Conservation (phyloP, 2,329 filamentous ascomycete genomes). For the Plenodomus biglobosus region DNA sequence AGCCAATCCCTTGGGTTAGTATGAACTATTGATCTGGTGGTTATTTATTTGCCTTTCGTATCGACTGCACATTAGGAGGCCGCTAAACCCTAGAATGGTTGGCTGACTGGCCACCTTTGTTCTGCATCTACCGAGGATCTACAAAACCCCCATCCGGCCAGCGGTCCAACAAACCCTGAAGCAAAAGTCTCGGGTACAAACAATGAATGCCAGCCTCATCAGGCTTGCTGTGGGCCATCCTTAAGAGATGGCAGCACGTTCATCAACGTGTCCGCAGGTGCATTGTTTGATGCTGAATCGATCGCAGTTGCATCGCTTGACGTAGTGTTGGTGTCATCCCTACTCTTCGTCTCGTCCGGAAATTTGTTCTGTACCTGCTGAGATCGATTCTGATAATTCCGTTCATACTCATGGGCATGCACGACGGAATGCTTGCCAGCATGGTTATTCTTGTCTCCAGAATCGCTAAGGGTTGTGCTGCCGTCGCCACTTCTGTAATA, state of each 20-base stretch:
- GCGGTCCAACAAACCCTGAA: not conserved
- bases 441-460: conserved; percentile 6
- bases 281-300: conserved; percentile 5
- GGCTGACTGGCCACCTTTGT: not conserved
- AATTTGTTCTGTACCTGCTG: not conserved
- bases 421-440: not conserved
- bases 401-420: not conserved
- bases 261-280: conserved; percentile 13
- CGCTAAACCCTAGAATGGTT: too few species aligned
- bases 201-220: not conserved
- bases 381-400: not conserved
- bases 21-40: not conserved
- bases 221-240: conserved; percentile 7
- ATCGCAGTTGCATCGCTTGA: not conserved
- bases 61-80: not conserved
- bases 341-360: not conserved
- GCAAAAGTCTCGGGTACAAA: not conserved
- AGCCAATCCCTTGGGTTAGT: not conserved
- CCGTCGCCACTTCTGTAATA: conserved; percentile 4
- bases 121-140: not conserved
- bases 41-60: not conserved
- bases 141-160: not conserved
- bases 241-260: conserved; percentile 12
- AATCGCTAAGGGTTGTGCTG: conserved; percentile 4
- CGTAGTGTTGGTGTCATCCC: not conserved